phyloP scores from a whole-genome alignment of 139 green algal genomes.

The Tetraselmis striata region DNA sequence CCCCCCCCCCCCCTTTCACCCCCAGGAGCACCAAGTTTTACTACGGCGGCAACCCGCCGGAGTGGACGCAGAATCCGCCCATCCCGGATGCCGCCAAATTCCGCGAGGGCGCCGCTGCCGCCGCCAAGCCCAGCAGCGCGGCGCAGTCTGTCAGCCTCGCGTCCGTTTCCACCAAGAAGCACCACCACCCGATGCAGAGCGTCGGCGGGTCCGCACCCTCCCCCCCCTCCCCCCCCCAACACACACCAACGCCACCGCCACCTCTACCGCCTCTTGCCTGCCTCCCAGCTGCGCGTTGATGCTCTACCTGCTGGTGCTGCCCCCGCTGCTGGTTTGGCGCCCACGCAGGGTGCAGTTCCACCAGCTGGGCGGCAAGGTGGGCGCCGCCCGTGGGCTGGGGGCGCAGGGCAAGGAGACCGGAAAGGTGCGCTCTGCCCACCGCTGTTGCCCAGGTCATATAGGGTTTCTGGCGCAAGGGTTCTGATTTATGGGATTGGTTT shows the following conservation, averaged over 20 bases:
- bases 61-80: neutral
- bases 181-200: neutral
- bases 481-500: too few relatives aligned
- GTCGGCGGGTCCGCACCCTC: neutral
- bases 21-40: neutral
- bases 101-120: neutral
- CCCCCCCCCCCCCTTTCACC: too few relatives aligned
- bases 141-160: neutral
- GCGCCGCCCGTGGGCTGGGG: neutral
- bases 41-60: neutral
- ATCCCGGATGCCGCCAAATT: neutral
- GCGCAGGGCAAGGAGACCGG: neutral
- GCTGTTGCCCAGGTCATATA: too few relatives aligned
- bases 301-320: too few relatives aligned
- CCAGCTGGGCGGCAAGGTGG: neutral
- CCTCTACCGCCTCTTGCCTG: too few relatives aligned
- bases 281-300: too few relatives aligned
- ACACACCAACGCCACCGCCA: too few relatives aligned
- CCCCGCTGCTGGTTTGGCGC: too few relatives aligned
- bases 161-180: neutral
- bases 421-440: too few relatives aligned
- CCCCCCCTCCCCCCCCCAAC: neutral
- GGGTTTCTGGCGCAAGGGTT: too few relatives aligned
- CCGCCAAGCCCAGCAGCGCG: too few relatives aligned
- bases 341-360: neutral